phyloP scores from a whole-genome alignment of 306 rosid genomes.

The Quercus parvula region DNA sequence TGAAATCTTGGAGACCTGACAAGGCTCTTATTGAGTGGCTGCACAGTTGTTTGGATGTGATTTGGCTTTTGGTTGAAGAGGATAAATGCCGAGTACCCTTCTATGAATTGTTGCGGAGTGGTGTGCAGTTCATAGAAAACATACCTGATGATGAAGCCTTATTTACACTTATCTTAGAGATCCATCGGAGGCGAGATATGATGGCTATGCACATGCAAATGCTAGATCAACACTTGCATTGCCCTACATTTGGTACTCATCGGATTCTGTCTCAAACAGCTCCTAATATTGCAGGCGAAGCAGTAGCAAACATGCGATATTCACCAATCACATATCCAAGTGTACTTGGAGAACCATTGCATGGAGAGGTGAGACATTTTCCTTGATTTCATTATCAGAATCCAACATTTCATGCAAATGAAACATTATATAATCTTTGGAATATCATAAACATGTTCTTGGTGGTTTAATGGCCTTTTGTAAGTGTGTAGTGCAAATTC shows the following conservation, averaged over 20 bases:
- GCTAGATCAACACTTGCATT: slow-evolving; percentile 97
- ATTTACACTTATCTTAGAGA: slow-evolving; percentile 91
- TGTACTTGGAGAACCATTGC: slow-evolving; percentile 95
- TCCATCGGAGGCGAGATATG: slow-evolving; percentile 95
- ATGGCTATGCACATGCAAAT: slow-evolving; percentile 99
- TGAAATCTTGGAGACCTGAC: slow-evolving; percentile 74
- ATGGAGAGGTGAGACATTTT: slow-evolving; percentile 82
- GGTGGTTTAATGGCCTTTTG: background rate
- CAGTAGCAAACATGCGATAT: slow-evolving; percentile 57
- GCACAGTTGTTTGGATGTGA: slow-evolving; percentile 96
- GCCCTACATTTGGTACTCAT: slow-evolving; percentile 95
- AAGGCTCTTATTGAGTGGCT: slow-evolving; percentile 88
- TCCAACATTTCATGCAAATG: background rate
- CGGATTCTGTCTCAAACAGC: slow-evolving; percentile 66
- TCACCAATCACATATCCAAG: slow-evolving; percentile 93
- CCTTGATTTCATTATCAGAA: slow-evolving; percentile 19
- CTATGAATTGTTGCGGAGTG: slow-evolving; percentile 87
- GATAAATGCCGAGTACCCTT: slow-evolving; percentile 92
- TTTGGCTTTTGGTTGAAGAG: slow-evolving; percentile 95
- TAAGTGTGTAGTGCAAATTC: background rate
- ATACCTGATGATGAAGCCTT: slow-evolving; percentile 94
- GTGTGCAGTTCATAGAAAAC: slow-evolving; percentile 89
- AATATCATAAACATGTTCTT: background rate
- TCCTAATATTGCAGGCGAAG: slow-evolving; percentile 66
- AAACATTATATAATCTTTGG: background rate